A percentile compares a stretch with the other conserved stretches of the same genome.
These are phyloP conservation scores for Kazachstania africana DNA, from an alignment of 805 yeast species.

Conservation along the genomic window DNA sequence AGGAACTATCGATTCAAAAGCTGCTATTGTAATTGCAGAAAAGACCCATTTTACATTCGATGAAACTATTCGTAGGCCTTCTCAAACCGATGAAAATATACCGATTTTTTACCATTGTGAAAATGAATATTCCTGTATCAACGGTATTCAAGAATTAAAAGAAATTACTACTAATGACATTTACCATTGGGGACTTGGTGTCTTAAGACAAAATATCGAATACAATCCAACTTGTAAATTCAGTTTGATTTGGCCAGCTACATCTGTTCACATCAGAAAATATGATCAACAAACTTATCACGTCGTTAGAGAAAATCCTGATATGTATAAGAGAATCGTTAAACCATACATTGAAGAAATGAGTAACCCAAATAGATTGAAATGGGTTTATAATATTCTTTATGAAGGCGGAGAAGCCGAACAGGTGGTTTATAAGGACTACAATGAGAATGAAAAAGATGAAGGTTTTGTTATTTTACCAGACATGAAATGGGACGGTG, in stretches of 20 bases:
- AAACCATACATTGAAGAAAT: conserved; percentile 67
- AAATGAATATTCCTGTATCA: conserved; percentile 21
- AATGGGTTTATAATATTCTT: conserved; percentile 87
- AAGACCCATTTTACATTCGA: conserved; percentile 50
- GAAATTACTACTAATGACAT: conserved; percentile 66
- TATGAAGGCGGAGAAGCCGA: conserved; percentile 79
- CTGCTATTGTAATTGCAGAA: conserved; percentile 65
- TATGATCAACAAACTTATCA: conserved; percentile 50
- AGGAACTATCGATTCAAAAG: conserved; percentile 48
- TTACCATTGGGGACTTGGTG: conserved; percentile 67
- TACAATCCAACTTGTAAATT: conserved; percentile 51
- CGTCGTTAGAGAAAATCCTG: conserved; percentile 71
- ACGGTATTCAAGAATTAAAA: conserved; percentile 17
- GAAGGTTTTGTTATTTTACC: conserved; percentile 75
- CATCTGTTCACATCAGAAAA: conserved; percentile 71
- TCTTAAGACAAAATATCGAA: conserved; percentile 35
- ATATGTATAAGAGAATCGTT: conserved; percentile 48
- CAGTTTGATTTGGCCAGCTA: conserved; percentile 80
- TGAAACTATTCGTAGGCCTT: conserved; percentile 9
- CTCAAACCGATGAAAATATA: conserved; percentile 2
- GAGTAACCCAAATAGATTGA: conserved; percentile 58
- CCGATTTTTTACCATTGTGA: conserved; percentile 19
- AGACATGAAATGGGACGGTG: conserved; percentile 95
- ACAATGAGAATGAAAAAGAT: conserved; percentile 35
- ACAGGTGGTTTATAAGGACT: conserved; percentile 53